These are phyloP conservation scores for Claviceps arundinis DNA, from an alignment of 2,329 filamentous ascomycete genomes.

Conservation along the genomic window DNA sequence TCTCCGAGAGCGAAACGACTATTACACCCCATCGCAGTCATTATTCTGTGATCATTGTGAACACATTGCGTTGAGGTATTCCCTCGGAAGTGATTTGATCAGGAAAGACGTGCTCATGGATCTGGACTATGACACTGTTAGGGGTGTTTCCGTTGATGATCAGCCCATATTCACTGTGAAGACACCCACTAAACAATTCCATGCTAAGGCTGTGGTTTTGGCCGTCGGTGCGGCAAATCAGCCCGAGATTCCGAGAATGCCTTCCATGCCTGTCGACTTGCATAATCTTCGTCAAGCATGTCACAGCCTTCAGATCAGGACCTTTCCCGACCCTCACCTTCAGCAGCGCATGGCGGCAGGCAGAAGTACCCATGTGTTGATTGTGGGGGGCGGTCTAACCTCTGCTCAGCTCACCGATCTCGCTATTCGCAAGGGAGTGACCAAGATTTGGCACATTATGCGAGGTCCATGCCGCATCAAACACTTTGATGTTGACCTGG, in stretches of 20 bases:
- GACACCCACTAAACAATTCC: conserved; percentile 39
- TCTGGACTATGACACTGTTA: conserved; percentile 43
- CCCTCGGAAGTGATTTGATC: conserved; percentile 34
- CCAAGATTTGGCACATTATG: conserved; percentile 58
- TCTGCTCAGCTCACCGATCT: conserved; percentile 62
- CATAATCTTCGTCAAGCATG: conserved; percentile 29
- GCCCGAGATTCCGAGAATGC: conserved; percentile 32
- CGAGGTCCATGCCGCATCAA: conserved; percentile 49
- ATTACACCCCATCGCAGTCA: conserved; percentile 49
- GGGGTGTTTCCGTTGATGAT: conserved; percentile 28
- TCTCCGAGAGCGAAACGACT: conserved; percentile 54
- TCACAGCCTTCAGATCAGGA: conserved; percentile 51
- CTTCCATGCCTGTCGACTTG: conserved; percentile 16
- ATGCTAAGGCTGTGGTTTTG: conserved; percentile 51
- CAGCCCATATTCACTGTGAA: conserved; percentile 51
- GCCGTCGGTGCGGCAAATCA: conserved; percentile 56
- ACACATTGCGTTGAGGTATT: conserved; percentile 43
- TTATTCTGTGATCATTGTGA: conserved; percentile 51
- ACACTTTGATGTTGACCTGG: conserved; percentile 62
- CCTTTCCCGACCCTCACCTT: conserved; percentile 42
- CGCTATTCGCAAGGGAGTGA: conserved; percentile 49
- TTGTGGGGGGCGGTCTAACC: conserved; percentile 65
- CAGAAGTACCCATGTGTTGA: conserved; percentile 47
- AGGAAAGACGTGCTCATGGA: conserved; percentile 46
- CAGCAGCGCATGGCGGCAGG: conserved; percentile 35